Base-by-base conservation (phyloP, 139 green algal genomes). In the Yamagishiella unicocca region DNA sequence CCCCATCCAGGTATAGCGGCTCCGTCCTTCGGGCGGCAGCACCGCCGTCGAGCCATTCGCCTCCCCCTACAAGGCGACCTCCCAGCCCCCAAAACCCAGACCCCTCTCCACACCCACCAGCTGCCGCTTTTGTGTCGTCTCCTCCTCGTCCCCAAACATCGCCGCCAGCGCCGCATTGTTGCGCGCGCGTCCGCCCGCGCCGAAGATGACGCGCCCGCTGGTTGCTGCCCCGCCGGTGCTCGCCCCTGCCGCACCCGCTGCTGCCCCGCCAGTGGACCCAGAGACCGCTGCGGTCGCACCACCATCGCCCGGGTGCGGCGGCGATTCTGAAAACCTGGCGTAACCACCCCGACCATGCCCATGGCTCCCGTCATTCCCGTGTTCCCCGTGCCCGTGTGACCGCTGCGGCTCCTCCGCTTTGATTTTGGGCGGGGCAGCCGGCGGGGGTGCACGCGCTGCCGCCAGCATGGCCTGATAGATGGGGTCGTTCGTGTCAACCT, bases 101-200 rank as follows among this genome's bases (percentile, higher is more conserved):
- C 62, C 62, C 27, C 27, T 4, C 29, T 42, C 5, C 62, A 58
- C 22, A 80, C 72, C 0, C 50, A 94, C 93, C 67, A 98, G 93
- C 72, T 90, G 92, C 27, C 96, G 89, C 85, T 88, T 87, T 46
- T 93, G 94, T 67, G 89, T 88, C 7, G 92, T 90, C 70, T 96
- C 93, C 31, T 97, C 94, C 46, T 97, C 95, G 10, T 94, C 95
- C 3, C 82, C 93, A 94, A 97, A 97, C 92, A 94, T 82, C 8
- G 83, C 86, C 37, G 33, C 87, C 21, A 93, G 58, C 27, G 68
- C 61, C 10, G 72, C 82, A 8, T 43, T 33, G 50, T 71, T 53
- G 24, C 86, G 75, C 29, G 50, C 31, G 22, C 67, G 24, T 29
- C n/a, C 14, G 27, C 53, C 81, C 22, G 31, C 42, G 33, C 66